phyloP scores from a whole-genome alignment of 1,284 basidiomycete species.

The Psilocybe mexicana region DNA sequence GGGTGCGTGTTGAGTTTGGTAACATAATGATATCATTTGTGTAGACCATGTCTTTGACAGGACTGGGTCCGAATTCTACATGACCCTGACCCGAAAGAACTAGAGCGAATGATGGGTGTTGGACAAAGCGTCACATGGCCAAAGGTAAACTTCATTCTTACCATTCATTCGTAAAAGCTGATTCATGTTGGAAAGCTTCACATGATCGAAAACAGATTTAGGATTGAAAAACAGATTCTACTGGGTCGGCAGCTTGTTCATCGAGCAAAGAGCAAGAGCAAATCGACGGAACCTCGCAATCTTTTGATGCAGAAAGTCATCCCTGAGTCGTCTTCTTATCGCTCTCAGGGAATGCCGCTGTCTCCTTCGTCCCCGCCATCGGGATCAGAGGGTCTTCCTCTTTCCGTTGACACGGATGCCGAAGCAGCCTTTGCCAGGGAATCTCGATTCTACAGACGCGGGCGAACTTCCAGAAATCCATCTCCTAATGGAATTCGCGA shows the following conservation, averaged over 20 bases:
- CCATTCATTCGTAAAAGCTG: background rate
- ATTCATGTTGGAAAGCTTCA: constrained; percentile 57
- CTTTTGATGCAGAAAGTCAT: constrained; percentile 23
- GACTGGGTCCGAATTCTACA: constrained; percentile 86
- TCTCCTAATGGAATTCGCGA: constrained; percentile 29
- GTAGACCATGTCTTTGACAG: constrained; percentile 33
- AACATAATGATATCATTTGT: background rate
- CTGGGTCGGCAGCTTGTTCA: constrained; percentile 79
- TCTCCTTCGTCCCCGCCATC: constrained; percentile 36
- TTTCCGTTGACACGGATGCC: constrained; percentile 63
- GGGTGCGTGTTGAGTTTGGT: constrained; percentile 43
- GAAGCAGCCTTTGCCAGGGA: constrained; percentile 53
- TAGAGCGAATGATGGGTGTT: constrained; percentile 82
- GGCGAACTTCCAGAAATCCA: constrained; percentile 26
- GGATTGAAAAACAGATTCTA: constrained; percentile 81
- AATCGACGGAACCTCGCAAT: constrained; percentile 29
- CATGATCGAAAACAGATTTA: constrained; percentile 86
- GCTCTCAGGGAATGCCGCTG: constrained; percentile 17
- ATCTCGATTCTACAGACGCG: constrained; percentile 45
- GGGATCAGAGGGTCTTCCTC: constrained; percentile 44
- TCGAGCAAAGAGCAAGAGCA: constrained; percentile 36
- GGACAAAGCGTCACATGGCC: constrained; percentile 96
- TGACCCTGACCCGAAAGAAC: constrained; percentile 79
- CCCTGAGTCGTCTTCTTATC: constrained; percentile 15
- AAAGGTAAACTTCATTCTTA: constrained; percentile 56